phyloP scores from a whole-genome alignment of 2,329 filamentous ascomycete genomes.

The Botrytis elliptica region DNA sequence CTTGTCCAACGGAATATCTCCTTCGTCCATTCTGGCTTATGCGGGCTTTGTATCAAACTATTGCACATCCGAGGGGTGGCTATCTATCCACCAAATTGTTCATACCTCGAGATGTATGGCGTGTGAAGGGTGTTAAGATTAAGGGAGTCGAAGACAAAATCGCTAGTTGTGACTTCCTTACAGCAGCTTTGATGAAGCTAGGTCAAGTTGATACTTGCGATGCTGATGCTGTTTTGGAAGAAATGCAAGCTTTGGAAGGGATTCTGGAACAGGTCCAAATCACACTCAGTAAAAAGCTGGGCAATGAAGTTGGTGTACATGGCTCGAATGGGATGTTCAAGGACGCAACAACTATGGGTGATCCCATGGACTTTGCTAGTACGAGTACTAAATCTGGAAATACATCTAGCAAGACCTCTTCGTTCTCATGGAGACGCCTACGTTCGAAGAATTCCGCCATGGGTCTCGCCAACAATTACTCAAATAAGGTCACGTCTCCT shows the following conservation, averaged over 20 bases:
- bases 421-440: constrained; percentile 86
- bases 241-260: constrained; percentile 86
- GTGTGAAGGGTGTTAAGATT: constrained; percentile 88
- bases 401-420: constrained; percentile 71
- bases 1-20: constrained; percentile 84
- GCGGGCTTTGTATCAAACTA: constrained; percentile 88
- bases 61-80: constrained; percentile 86
- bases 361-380: constrained; percentile 47
- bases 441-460: constrained; percentile 83
- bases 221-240: constrained; percentile 86
- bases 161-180: constrained; percentile 84
- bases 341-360: constrained; percentile 54
- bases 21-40: constrained; percentile 98
- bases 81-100: constrained; percentile 92
- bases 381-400: constrained; percentile 51
- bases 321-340: constrained; percentile 73
- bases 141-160: constrained; percentile 93
- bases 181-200: constrained; percentile 81
- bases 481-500: constrained; percentile 46
- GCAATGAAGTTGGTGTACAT: constrained; percentile 87
- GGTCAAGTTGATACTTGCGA: constrained; percentile 83
- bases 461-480: constrained; percentile 53
- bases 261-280: constrained; percentile 84
- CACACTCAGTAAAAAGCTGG: constrained; percentile 76
- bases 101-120: constrained; percentile 89